Conservation (phyloP, 2,329 filamentous ascomycete species). For the Colletotrichum horii region DNA sequence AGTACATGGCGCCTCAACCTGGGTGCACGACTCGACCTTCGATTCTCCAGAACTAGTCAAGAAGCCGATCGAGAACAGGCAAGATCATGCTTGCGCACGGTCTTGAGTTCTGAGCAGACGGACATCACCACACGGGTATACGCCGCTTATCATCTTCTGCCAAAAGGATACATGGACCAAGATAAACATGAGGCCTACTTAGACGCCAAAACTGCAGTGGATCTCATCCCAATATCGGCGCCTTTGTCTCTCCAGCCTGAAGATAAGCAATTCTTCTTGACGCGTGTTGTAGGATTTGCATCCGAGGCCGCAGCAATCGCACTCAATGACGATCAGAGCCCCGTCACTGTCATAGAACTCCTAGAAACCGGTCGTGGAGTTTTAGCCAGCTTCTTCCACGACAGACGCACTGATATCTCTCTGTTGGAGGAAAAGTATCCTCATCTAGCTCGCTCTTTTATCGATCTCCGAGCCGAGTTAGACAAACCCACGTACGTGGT, state of each 20-base stretch:
- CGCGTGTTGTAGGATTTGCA: conserved; percentile 19
- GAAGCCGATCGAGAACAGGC: background rate
- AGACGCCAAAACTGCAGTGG: background rate
- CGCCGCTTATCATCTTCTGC: background rate
- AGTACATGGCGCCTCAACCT: background rate
- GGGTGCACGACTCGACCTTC: background rate
- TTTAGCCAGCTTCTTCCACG: conserved; percentile 23
- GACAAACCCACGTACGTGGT: background rate
- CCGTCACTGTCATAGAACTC: conserved; percentile 19
- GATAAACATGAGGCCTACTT: background rate
- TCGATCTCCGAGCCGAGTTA: background rate
- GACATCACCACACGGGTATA: background rate
- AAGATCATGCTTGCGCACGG: rapidly evolving
- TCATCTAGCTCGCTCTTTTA: background rate
- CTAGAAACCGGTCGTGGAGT: conserved; percentile 33
- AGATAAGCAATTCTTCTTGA: conserved; percentile 26
- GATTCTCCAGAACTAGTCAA: background rate
- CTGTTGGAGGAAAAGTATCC: too few relatives aligned
- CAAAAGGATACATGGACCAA: background rate
- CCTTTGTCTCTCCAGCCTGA: background rate
- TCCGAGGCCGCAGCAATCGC: conserved; percentile 27
- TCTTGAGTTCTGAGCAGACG: background rate
- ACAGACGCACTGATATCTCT: conserved; percentile 24
- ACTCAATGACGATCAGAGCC: conserved; percentile 12
- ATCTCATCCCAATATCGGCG: rapidly evolving